Evolutionary conservation across 345 rosid species (phyloP), one percentile per base, ranked within the genome.

Genomic region (Aquilaria malaccensis): DNA sequence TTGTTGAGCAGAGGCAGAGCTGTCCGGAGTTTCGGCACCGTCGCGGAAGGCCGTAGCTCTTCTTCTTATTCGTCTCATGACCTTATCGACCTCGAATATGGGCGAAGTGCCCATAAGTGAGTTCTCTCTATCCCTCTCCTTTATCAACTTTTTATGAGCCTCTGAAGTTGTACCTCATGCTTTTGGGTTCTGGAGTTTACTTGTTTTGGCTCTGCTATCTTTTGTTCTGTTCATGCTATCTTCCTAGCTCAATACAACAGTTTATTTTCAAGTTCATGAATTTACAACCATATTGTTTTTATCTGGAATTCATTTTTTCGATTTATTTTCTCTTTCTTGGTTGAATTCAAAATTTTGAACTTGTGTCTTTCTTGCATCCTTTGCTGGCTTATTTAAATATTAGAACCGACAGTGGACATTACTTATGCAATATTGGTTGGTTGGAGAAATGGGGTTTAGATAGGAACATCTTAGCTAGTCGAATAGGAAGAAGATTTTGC

Each of bases 31-130:
- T 83, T 80, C 65, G 79, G 75, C 31, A 64, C 77, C 50, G 45
- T 75, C 13, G 74, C 90, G 33, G 68, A 80, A 59, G 74, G 80
- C 60, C 43, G 43, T 3, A 59, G 58, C 33, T 49, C 76, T 14
- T 13, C 71, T 59, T 29, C 81, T 53, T 58, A 87, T 33, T 76
- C 90, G 67, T 90, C 98, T 65, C 77, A 79, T 14, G 72, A 75
- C 10, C 85, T 93, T 68, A 87, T 93, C 70, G 67, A 75, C 68
- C 63, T 90, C 69, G 98, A 93, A 74, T 69, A 75, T 50, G 84
- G 87, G 60, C 76, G 73, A 80, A 87, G 97, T 63, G 98, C 98
- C 69, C 98, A 93, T 81, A 93, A 93, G 98, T 93, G 61, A 31
- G 83, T 32, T 53, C 56, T 60, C 65, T 62, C 3, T 60, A 33